Evolutionary conservation across 805 yeast genomes (phyloP).

Genomic region (Lipomyces oligophaga): DNA sequence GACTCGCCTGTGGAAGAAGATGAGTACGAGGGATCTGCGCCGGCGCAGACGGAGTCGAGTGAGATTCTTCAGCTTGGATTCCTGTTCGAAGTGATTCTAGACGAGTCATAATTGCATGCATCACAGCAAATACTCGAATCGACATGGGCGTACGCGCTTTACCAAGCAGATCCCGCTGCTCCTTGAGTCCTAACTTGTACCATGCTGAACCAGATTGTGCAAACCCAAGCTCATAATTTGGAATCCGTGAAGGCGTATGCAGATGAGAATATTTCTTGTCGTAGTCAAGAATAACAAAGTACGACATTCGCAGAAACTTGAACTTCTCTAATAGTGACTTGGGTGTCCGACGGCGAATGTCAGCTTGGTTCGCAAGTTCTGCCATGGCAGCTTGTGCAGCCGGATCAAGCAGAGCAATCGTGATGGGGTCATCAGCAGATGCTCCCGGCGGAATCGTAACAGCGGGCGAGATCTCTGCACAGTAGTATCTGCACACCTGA

Average conservation of each 20-base stretch:
- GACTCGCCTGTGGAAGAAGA: too few species aligned
- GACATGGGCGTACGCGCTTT: constrained; percentile 27
- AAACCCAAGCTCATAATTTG: constrained; percentile 12
- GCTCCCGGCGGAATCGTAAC: constrained; percentile 8
- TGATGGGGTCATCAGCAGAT: constrained; percentile 5
- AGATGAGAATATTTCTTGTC: constrained; percentile 18
- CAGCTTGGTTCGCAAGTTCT: not conserved
- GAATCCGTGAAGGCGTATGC: constrained; percentile 1
- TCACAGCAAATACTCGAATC: constrained; percentile 15
- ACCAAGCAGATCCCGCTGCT: constrained; percentile 26
- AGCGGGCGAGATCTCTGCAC: constrained; percentile 9
- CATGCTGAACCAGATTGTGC: constrained; percentile 12
- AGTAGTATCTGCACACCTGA: constrained; percentile 20
- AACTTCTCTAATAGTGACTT: constrained; percentile 23
- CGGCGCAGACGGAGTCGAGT: not conserved
- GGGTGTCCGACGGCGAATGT: constrained; percentile 21
- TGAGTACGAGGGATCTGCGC: not conserved
- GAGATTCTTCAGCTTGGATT: too few species aligned
- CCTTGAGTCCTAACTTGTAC: constrained; percentile 16
- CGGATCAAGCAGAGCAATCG: not conserved
- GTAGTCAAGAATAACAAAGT: constrained; percentile 22
- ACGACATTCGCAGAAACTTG: constrained; percentile 26
- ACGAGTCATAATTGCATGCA: constrained; percentile 23
- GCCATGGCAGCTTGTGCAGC: not conserved
- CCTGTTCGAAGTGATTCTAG: constrained; percentile 10